phyloP scores from a whole-genome alignment of 176 grass and related monocot species.

The Olyra latifolia region DNA sequence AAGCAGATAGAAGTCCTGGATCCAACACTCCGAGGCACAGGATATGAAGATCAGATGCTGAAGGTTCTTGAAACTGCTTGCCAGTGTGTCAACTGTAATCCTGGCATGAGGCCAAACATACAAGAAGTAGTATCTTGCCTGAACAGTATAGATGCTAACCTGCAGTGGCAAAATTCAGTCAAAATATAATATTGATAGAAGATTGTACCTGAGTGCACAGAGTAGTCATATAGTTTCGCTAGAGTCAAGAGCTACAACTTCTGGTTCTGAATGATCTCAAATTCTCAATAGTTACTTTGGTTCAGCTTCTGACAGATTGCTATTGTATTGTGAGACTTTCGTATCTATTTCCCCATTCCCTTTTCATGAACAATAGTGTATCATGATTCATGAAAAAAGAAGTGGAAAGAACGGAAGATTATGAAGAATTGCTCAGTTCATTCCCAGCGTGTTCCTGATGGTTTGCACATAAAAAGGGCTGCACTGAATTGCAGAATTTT shows the following conservation, averaged over 20 bases:
- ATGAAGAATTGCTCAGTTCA: neutral
- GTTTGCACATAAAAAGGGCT: neutral
- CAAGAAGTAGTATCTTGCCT: slow-evolving; percentile 37
- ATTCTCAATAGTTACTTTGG: neutral
- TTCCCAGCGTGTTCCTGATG: neutral
- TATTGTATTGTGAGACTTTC: neutral
- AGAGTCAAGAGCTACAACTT: neutral
- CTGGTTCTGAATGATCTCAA: neutral
- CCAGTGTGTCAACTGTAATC: slow-evolving; percentile 47
- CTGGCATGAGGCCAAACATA: slow-evolving; percentile 47
- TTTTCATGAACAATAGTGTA: neutral
- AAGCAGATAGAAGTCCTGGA: slow-evolving; percentile 54
- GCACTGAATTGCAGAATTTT: neutral
- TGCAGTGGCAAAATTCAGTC: neutral
- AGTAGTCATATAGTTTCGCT: neutral
- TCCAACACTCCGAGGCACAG: slow-evolving; percentile 30
- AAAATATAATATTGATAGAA: neutral
- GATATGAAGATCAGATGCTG: slow-evolving; percentile 59
- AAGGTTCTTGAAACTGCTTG: slow-evolving; percentile 60
- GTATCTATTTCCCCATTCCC: neutral
- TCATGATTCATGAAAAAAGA: neutral
- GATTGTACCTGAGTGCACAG: neutral
- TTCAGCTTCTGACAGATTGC: neutral
- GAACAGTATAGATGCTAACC: slow-evolving; percentile 7
- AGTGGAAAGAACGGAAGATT: neutral